Conservation (phyloP, 192 early-diverging fungal species). For the Gaertneriomyces semiglobifer region DNA sequence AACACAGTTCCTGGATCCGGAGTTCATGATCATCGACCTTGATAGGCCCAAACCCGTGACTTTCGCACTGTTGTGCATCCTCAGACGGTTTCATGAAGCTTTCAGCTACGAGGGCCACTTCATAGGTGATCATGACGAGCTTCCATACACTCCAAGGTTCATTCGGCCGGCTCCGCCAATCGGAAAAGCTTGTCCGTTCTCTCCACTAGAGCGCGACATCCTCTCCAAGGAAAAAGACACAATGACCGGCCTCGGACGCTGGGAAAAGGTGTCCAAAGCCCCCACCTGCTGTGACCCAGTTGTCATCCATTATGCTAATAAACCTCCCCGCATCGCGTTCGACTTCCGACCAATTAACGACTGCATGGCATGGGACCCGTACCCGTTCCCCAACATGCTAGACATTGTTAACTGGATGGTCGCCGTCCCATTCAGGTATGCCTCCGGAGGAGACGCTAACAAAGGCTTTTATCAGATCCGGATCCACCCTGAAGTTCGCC, state of each 20-base stretch:
- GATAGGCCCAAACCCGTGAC: background rate
- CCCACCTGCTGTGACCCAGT: background rate
- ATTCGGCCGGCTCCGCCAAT: background rate
- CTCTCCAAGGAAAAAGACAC: slow-evolving; percentile 7
- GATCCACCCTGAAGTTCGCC: no score
- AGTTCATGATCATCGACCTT: background rate
- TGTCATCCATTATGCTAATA: no score
- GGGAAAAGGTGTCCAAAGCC: background rate
- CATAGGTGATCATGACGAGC: background rate
- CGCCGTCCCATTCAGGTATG: no score
- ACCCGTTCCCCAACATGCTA: no score
- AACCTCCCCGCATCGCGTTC: no score
- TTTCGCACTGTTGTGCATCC: background rate
- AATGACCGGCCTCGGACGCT: slow-evolving; percentile 1
- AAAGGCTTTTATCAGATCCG: no score
- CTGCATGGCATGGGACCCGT: no score
- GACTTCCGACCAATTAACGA: no score
- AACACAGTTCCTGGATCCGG: background rate
- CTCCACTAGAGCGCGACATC: background rate
- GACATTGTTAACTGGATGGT: no score
- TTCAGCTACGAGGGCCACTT: slow-evolving; percentile 8
- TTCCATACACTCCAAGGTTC: slow-evolving; percentile 1
- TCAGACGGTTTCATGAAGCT: background rate
- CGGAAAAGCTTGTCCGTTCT: background rate
- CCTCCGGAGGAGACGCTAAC: no score